A percentile compares a stretch with the other conserved stretches of the same genome.
phyloP scores from a whole-genome alignment of 148 eudicot species.

The Chenopodium quinoa region DNA sequence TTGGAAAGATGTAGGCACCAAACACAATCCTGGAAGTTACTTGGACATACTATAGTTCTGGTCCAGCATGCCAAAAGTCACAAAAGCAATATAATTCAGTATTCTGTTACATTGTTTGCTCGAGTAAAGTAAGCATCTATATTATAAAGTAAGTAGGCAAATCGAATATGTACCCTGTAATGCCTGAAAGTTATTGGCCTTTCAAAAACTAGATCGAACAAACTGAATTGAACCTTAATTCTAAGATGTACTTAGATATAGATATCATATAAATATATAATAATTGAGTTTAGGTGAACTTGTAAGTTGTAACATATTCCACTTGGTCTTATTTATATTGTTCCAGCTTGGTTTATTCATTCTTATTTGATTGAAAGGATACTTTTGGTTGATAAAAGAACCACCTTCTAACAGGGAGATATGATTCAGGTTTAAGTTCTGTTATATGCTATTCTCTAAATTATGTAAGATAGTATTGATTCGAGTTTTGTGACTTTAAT shows the following conservation, averaged over 20 bases:
- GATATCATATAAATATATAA: too few relatives aligned
- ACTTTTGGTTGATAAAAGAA: not conserved
- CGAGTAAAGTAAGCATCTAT: not conserved
- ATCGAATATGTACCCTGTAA: not conserved
- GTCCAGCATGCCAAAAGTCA: constrained; percentile 2
- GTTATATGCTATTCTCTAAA: too few relatives aligned
- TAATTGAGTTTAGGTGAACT: not conserved
- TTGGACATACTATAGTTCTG: not conserved
- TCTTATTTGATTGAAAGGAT: not conserved
- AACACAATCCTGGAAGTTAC: not conserved
- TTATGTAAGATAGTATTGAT: too few relatives aligned
- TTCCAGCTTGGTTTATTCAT: not conserved
- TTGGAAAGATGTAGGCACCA: not conserved
- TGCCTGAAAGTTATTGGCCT: not conserved
- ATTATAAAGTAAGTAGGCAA: not conserved
- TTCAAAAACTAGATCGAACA: not conserved
- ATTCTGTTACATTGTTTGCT: not conserved
- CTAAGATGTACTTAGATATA: too few relatives aligned
- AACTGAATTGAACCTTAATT: not conserved
- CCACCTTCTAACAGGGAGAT: not conserved
- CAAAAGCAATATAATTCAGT: not conserved
- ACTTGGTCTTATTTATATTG: not conserved
- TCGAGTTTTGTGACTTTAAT: too few relatives aligned
- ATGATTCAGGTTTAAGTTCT: not conserved
- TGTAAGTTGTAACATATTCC: not conserved